phyloP scores from a whole-genome alignment of 192 early-diverging fungal genomes.

The Umbelopsis vinacea region DNA sequence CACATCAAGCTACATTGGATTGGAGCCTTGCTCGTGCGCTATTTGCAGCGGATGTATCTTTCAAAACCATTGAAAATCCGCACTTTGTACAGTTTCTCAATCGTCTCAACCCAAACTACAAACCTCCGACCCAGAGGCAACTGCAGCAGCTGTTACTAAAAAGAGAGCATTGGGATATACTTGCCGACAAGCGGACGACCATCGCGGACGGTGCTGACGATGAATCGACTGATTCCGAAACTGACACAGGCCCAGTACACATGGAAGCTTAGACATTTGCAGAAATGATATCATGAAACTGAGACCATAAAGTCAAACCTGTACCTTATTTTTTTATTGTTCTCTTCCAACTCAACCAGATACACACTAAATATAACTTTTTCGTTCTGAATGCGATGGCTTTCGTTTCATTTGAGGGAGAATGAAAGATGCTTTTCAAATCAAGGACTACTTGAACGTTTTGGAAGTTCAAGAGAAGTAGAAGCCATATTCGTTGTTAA shows the following conservation, averaged over 20 bases:
- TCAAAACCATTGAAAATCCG: constrained; percentile 23
- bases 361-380: no score
- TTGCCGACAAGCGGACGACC: background rate
- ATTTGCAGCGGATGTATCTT: constrained; percentile 5
- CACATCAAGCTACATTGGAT: background rate
- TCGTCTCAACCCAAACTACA: constrained; percentile 20
- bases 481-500: constrained; percentile 3
- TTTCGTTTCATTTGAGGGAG: no score
- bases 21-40: constrained; percentile 18
- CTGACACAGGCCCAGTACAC: background rate
- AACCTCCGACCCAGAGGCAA: background rate
- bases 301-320: background rate
- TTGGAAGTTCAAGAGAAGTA: background rate
- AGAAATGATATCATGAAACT: no score
- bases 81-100: constrained; percentile 5
- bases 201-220: background rate
- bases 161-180: constrained; percentile 26
- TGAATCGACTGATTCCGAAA: background rate
- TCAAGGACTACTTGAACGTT: no score
- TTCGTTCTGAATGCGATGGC: no score
- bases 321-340: background rate
- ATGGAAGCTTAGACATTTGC: constrained; percentile 2
- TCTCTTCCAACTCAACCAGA: background rate
- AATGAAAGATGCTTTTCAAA: no score
- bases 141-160: constrained; percentile 26